Evolutionary conservation across 192 early-diverging fungal species (phyloP).

Genomic region (Coemansia sp.): DNA sequence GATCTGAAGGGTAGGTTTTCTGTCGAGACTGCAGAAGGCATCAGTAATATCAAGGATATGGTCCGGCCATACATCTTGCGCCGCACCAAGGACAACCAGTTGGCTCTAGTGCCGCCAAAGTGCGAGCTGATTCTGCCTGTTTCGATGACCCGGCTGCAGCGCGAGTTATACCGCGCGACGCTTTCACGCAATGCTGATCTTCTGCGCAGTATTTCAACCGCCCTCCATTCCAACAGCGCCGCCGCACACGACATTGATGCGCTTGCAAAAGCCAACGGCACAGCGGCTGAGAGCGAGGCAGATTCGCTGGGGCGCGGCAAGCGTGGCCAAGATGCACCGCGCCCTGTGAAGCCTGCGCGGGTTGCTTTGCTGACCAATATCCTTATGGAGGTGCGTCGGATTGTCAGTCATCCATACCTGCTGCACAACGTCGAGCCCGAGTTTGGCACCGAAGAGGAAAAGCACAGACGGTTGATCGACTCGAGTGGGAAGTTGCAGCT

Average conservation of each 20-base stretch:
- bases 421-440: constrained; percentile 68
- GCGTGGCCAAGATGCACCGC: not conserved
- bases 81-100: constrained; percentile 91
- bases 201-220: constrained; percentile 50
- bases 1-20: constrained; percentile 58
- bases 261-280: constrained; percentile 13
- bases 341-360: not conserved
- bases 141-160: constrained; percentile 82
- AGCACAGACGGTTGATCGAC: constrained; percentile 76
- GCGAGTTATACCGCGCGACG: constrained; percentile 86
- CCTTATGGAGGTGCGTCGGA: constrained; percentile 94
- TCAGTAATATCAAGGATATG: constrained; percentile 69
- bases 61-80: constrained; percentile 86
- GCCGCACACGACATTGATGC: constrained; percentile 45
- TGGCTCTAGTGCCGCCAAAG: constrained; percentile 88
- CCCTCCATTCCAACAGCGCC: constrained; percentile 14
- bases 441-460: constrained; percentile 63
- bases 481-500: constrained; percentile 95
- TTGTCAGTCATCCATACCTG: constrained; percentile 91
- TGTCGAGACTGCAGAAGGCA: constrained; percentile 60
- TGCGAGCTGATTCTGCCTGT: constrained; percentile 93
- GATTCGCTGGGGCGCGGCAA: not conserved
- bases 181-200: constrained; percentile 83
- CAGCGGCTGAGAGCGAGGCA: constrained; percentile 20
- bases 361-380: constrained; percentile 80